Base-by-base conservation (phyloP, 331 rosid species). In the Telfairia occidentalis region DNA sequence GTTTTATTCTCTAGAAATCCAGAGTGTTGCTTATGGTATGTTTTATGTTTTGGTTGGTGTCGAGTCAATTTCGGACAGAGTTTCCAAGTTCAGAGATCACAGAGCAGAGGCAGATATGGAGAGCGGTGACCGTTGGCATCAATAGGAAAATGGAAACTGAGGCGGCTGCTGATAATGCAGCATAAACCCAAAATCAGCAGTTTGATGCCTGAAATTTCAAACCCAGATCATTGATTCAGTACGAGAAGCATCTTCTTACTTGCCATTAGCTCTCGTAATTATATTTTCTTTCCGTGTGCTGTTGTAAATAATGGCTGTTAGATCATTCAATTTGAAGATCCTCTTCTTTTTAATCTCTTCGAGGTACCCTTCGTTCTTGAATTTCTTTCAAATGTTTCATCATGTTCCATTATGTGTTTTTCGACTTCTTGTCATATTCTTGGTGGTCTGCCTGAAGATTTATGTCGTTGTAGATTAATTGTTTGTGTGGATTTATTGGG, bases 131-230 rank as follows among this genome's bases (percentile, higher is more conserved):
- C 73, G 9, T 66, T 66, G 53, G n/a, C 40, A 12, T 65, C 52
- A 38, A 3, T n/a, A 64, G 71, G 30, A 61, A 21, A 10, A 23
- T 60, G 11, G 49, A 43, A 40, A 21, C 54, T 15, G 55, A 11
- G 55, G 54, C 74, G 74, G 74, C 74, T 45, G 45, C 23, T 69
- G 13, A 42, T 69, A 48, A 69, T 69, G 74, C 49, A 69, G 74
- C n/a, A 67, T 23, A 40, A 65, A 37, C 32, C 72, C 72, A 4
- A 32, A 34, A 34, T n/a, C 26, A 37, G 71, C 23, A n/a, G 40
- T 35, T 64, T 64, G 29, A 19, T 2, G 69, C 16, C 35, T 35
- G 28, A 64, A 35, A 34, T 64, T 64, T 34, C 46, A 9, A n/a
- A 2, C 48, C 40, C 43, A 70, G 57, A 70, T 70, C 37, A 48